These are phyloP conservation scores for Emergomyces orientalis DNA, from an alignment of 2,329 filamentous ascomycete genomes.

Conservation along the genomic window DNA sequence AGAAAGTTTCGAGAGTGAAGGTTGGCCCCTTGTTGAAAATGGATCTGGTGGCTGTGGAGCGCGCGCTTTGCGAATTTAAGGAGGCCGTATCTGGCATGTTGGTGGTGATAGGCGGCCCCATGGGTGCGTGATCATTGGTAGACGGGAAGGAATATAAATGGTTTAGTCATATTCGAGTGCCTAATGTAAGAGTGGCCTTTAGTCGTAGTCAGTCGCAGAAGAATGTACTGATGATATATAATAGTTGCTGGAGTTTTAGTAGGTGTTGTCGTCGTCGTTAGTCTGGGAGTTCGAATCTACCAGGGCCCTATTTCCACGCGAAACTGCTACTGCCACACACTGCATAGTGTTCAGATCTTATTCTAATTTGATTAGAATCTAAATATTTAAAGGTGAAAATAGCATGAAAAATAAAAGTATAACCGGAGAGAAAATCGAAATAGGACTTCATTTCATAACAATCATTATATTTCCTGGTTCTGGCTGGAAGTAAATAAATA, in stretches of 20 bases:
- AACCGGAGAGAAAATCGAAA: not conserved
- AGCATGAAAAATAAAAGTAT: not conserved
- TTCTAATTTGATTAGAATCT: not conserved
- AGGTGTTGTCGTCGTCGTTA: not conserved
- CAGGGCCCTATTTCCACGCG: not conserved
- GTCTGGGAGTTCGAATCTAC: not conserved
- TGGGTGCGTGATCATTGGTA: not conserved
- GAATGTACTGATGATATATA: not conserved
- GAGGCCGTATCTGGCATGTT: constrained; percentile 34
- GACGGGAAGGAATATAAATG: not conserved
- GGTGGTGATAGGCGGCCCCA: constrained; percentile 8
- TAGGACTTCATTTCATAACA: not conserved
- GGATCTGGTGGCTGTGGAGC: constrained; percentile 37
- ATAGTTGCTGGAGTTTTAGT: not conserved
- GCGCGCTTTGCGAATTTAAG: constrained; percentile 12
- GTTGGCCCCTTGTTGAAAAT: constrained; percentile 69
- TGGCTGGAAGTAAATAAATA: not conserved
- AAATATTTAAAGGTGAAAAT: not conserved
- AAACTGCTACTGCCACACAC: not conserved
- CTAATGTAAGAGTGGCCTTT: not conserved
- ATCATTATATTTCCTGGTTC: not conserved
- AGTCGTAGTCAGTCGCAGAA: not conserved
- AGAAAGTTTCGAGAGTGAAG: constrained; percentile 83
- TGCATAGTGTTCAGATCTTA: not conserved
- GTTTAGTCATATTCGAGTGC: constrained; percentile 3